These are phyloP conservation scores for Monosporascus ibericus DNA, from an alignment of 2,329 filamentous ascomycete genomes.

Conservation along the genomic window DNA sequence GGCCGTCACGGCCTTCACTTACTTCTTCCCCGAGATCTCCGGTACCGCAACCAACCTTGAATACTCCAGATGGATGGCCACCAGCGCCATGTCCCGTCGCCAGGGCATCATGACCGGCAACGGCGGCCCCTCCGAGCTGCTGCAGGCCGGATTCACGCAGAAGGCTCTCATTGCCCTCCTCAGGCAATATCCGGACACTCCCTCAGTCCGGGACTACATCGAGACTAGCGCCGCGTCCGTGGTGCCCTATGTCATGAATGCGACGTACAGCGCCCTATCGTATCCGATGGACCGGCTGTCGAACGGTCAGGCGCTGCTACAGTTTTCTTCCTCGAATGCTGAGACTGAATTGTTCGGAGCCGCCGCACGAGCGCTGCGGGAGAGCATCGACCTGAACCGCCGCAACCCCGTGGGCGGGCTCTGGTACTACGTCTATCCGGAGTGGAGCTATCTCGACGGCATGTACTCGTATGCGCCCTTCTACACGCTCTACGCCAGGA, in stretches of 20 bases:
- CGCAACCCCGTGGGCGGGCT: conserved; percentile 29
- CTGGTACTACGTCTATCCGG: conserved; percentile 38
- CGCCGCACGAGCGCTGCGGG: conserved; percentile 17
- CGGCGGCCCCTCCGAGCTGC: conserved; percentile 21
- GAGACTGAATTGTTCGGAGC: conserved; percentile 3
- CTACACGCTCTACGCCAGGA: conserved; percentile 23
- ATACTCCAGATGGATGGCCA: conserved; percentile 24
- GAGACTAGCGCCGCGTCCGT: conserved; percentile 19
- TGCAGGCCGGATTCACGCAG: conserved; percentile 27
- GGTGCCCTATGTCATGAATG: conserved; percentile 19
- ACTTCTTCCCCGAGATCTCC: conserved; percentile 4
- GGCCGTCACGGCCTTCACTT: conserved; percentile 6
- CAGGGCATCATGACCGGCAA: conserved; percentile 26
- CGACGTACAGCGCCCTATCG: conserved; percentile 17
- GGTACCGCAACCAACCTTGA: background rate
- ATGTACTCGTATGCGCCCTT: conserved; percentile 45
- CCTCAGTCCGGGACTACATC: conserved; percentile 16
- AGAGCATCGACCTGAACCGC: conserved; percentile 24
- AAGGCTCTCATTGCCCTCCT: conserved; percentile 23
- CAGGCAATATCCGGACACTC: conserved; percentile 14
- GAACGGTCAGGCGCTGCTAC: conserved; percentile 23
- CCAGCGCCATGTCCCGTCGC: conserved; percentile 26
- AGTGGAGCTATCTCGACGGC: conserved; percentile 48
- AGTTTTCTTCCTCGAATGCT: conserved; percentile 5
- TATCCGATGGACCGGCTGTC: conserved; percentile 27